Conservation (phyloP, 2,329 filamentous ascomycete species). For the Fusarium agapanthi region DNA sequence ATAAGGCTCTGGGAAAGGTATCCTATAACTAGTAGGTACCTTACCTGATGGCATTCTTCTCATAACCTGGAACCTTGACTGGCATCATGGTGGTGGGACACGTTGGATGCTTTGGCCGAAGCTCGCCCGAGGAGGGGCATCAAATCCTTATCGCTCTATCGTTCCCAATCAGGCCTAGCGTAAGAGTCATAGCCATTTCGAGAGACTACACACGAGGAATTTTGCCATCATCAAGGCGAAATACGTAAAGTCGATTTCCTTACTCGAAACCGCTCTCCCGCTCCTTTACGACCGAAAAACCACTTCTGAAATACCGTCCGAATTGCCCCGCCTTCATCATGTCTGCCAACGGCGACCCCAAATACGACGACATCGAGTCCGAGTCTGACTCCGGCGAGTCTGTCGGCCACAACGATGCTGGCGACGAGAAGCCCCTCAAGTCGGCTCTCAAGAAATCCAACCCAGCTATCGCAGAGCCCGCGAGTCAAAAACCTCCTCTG, state of each 20-base stretch:
- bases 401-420: slow-evolving; percentile 64
- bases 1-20: neutral
- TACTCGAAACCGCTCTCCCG: slow-evolving; percentile 15
- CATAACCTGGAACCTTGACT: neutral
- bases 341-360: slow-evolving; percentile 67
- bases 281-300: slow-evolving; percentile 32
- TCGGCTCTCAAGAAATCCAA: slow-evolving; percentile 82
- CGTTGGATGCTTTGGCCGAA: slow-evolving; percentile 26
- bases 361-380: slow-evolving; percentile 78
- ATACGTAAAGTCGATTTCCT: slow-evolving; percentile 41
- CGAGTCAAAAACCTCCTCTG: slow-evolving; percentile 61
- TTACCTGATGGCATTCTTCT: neutral
- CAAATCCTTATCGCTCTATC: slow-evolving; percentile 52
- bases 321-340: slow-evolving; percentile 54
- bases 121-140: slow-evolving; percentile 49
- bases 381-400: slow-evolving; percentile 75
- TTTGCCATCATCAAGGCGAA: slow-evolving; percentile 51
- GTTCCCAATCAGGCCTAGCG: slow-evolving; percentile 47
- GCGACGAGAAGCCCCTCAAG: slow-evolving; percentile 77
- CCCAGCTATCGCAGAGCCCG: slow-evolving; percentile 64
- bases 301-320: slow-evolving; percentile 28
- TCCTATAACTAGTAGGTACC: neutral
- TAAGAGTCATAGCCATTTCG: slow-evolving; percentile 49
- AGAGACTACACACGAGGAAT: slow-evolving; percentile 54
- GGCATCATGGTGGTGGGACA: neutral